Evolutionary conservation across 495 filamentous ascomycete species (phyloP), one percentile per base, ranked within the genome.

Genomic region (Pseudomonodictys pantanalensis): DNA sequence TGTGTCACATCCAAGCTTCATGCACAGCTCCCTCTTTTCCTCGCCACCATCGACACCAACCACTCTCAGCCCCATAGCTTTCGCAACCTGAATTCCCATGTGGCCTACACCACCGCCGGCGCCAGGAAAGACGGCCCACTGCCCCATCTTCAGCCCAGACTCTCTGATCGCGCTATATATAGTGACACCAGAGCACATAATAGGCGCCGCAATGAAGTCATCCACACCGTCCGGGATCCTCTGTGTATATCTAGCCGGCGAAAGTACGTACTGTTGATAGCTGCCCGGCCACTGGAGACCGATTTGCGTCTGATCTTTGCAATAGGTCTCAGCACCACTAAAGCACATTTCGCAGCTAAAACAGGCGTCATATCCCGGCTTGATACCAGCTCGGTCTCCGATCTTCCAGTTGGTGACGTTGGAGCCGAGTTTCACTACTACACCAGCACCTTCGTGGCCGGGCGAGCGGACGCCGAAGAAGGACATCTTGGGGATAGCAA

Each of bases 361-460:
- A 51, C 81, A 84, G 10, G 77, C 76, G 64, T 81, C 74, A 56
- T 73, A 71, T 18, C 82, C 68, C 28, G 80, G 84, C 58, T 83
- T 84, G 55, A 82, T 75, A 8, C 83, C 83, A 2, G 75, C 83
- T 12, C 82, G 74, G 58, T 86, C 83, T 22, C 84, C 84, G 3
- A 82, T 52, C 41, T 80, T 78, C 67, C 82, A 80, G 43, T 72
- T 77, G 52, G 72, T 82, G 32, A 81, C 78, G 25, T 79, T 77
- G 12, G 65, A 53, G 0, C 81, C 81, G 0, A 80, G 49, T 35
- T 79, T 74, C 4, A 82, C 79, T 4, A 82, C 75, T 0, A 81
- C 68, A 8, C 81, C 80, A 6, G 79, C 79, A 26, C 80, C 80
- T 69, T 83, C 80, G 61, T 83, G 81, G 22, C 81, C 81, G 0